Base-by-base conservation (phyloP, 345 rosid species). In the Eucalyptus polyanthemos region DNA sequence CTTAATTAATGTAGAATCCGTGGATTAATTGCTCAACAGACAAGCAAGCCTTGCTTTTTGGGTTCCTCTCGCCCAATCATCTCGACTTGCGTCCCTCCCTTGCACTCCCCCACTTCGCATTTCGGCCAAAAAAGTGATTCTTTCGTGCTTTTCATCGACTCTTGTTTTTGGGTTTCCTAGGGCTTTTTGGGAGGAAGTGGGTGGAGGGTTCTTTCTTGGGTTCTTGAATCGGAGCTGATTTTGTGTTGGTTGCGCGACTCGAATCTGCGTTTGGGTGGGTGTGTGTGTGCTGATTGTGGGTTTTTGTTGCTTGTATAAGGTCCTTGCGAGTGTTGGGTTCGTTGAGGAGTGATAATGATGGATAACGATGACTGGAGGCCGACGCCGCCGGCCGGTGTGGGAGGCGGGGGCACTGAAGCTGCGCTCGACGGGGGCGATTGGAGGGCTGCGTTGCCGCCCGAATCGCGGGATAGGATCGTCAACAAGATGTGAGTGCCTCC, bases 401-500 rank as follows among this genome's bases (percentile, higher is more conserved):
- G 88, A 34, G 88, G 88, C 69, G 90, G 88, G 10, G 86, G 31
- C 4, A 40, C 50, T 27, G 95, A 94, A 87, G 86, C 92, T 24
- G 72, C 88, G 47, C 88, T 93, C 89, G 93, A 95, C 24, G 60
- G 92, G 27, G 92, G 90, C 89, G 95, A 96, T 88, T 94, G 99
- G 97, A 96, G 94, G 96, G 86, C 91, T 72, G 93, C 92, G 49
- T 86, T 92, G 93, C 93, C 65, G 50, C 85, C 86, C 19, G 94
- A 93, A 42, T 65, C 95, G 7, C 91, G 99, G 24, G 93, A 88
- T 86, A 92, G 90, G 90, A 92, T 95, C 87, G 91, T 95, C 88
- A 85, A 90, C 80, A 95, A 91, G 92, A 92, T 97, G 98, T 95
- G 90, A 92, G 95, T 88, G 89, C 40, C 81, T 50, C 22, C 51